Conservation (phyloP, 805 yeast genomes). For the Tetrapisispora phaffii region DNA sequence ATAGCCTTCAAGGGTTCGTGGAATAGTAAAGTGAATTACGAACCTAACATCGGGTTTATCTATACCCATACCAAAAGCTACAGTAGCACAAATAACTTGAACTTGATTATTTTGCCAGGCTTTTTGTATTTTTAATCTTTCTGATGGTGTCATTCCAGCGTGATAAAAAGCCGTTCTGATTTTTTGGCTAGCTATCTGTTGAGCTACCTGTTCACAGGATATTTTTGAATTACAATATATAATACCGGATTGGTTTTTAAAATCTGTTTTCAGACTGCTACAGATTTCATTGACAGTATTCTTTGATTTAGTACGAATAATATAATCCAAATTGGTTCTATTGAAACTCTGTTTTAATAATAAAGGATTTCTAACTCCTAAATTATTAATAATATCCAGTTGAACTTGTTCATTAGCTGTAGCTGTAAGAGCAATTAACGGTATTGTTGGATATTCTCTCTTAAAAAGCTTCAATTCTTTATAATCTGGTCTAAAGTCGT, state of each 20-base stretch:
- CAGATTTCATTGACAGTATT: slow-evolving; percentile 49
- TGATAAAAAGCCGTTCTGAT: slow-evolving; percentile 70
- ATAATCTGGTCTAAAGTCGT: slow-evolving; percentile 94
- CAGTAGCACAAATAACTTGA: slow-evolving; percentile 89
- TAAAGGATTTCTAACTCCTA: slow-evolving; percentile 52
- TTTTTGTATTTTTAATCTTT: slow-evolving; percentile 57
- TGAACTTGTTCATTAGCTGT: slow-evolving; percentile 91
- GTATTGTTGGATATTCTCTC: slow-evolving; percentile 63
- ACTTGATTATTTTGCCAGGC: slow-evolving; percentile 70
- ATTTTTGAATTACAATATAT: slow-evolving; percentile 88
- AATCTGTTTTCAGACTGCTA: slow-evolving; percentile 43
- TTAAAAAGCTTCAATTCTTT: slow-evolving; percentile 71
- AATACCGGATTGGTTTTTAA: slow-evolving; percentile 64
- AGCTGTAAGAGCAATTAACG: slow-evolving; percentile 94
- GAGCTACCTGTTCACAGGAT: slow-evolving; percentile 77
- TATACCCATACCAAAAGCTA: slow-evolving; percentile 99
- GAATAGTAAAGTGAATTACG: slow-evolving; percentile 82
- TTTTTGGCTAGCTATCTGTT: slow-evolving; percentile 49
- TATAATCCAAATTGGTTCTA: slow-evolving; percentile 74
- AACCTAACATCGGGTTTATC: slow-evolving; percentile 93
- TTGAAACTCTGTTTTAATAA: slow-evolving; percentile 87
- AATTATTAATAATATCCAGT: slow-evolving; percentile 74
- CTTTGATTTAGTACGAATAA: slow-evolving; percentile 57
- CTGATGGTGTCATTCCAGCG: slow-evolving; percentile 84
- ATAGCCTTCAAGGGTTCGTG: slow-evolving; percentile 89